Base-by-base conservation (phyloP, 1,284 basidiomycete genomes). In the Marasmius fiardii region DNA sequence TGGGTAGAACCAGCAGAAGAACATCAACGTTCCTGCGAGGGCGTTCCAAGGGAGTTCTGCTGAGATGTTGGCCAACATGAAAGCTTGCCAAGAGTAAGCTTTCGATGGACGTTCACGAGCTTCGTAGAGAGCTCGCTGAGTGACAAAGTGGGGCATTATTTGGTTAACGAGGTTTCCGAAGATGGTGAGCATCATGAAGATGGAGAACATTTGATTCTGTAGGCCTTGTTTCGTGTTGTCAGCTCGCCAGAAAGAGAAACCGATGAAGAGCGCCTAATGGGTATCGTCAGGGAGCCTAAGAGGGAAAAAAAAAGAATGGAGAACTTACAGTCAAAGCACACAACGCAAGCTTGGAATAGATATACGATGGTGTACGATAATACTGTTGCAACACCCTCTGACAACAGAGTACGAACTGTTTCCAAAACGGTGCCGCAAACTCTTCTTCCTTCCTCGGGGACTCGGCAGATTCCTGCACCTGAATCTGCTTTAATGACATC, bases 41-140 rank as follows among this genome's bases (percentile, higher is more conserved):
- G 88, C 76, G 62, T 88, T 86, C 79, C 85, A 86, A 0, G 87
- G 87, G 2, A 88, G 58, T 60, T 87, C 86, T 24, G 80, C 78
- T 2, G 85, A 63, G 55, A 89, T 75, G 60, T 88, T 86, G 0
- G 84, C 74, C 0, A 83, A 77, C 47, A 86, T 67, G 45, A 94
- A 80, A 1, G 89, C 83, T 6, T 84, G 77, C 93, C 93, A 95
- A 51, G 83, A 83, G 74, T 94, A 95, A 66, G 91, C 90, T 65
- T 83, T 82, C 55, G 81, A 82, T 0, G 87, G 78, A 1, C 84
- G 79, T 68, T 92, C 90, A 33, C 90, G 80, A 12, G 83, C 82
- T 65, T 91, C 87, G 67, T 88, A 92, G 14, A 91, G 70, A 7
- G 71, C 61, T 3, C 75, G 71, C 16, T 66, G 64, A 21, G 63